Evolutionary conservation across 2,329 filamentous ascomycete genomes (phyloP).

Genomic region (Colletotrichum sp.): DNA sequence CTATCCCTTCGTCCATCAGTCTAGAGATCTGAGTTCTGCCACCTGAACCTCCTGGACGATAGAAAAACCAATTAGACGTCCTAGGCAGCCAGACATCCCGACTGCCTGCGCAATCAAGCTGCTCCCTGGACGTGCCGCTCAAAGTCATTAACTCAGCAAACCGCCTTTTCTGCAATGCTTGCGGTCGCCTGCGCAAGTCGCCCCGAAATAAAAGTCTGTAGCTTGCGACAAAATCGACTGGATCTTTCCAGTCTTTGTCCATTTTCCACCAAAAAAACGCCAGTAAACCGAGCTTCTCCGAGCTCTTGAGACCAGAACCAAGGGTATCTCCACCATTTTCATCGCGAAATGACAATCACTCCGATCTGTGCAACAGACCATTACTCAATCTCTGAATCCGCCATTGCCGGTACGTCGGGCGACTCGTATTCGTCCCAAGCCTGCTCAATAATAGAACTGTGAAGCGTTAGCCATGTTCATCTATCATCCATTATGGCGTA

Average conservation of each 20-base stretch:
- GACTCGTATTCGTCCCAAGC: conserved; percentile 40
- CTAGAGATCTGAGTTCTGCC: background rate
- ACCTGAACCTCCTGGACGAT: background rate
- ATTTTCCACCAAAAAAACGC: background rate
- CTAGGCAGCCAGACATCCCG: background rate
- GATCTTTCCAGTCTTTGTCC: background rate
- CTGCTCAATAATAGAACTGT: conserved; percentile 39
- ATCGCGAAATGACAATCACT: background rate
- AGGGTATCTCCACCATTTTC: conserved; percentile 13
- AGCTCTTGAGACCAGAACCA: background rate
- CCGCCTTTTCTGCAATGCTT: background rate
- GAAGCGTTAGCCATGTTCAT: background rate
- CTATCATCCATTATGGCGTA: too few species aligned
- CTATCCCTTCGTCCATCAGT: background rate
- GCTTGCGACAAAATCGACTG: background rate
- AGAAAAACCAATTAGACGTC: background rate
- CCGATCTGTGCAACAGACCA: background rate
- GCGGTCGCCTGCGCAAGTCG: background rate
- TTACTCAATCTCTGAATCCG: conserved; percentile 6
- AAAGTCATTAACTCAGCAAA: background rate
- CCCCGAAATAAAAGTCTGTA: background rate
- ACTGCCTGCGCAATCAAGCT: background rate
- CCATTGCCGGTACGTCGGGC: conserved; percentile 12
- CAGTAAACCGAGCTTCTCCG: background rate
- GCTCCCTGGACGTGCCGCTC: background rate